phyloP scores from a whole-genome alignment of 1,139 yeast genomes.

The Wickerhamomyces sp. region DNA sequence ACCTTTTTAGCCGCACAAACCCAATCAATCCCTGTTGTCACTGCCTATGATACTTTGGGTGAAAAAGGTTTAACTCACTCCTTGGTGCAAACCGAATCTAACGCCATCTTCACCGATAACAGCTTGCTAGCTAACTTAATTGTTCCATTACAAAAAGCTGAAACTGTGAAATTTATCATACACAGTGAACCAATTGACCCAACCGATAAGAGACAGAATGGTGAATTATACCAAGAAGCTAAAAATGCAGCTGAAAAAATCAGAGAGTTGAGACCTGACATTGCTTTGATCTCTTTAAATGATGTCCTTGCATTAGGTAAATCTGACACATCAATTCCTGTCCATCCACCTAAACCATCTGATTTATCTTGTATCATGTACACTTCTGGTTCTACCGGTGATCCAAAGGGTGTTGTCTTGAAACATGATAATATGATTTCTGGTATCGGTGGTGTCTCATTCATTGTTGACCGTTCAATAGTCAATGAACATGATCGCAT shows the following conservation, averaged over 20 bases:
- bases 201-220: slow-evolving; percentile 59
- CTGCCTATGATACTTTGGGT: slow-evolving; percentile 96
- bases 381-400: slow-evolving; percentile 97
- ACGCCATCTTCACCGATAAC: slow-evolving; percentile 81
- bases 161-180: slow-evolving; percentile 60
- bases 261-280: slow-evolving; percentile 67
- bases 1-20: slow-evolving; percentile 73
- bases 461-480: slow-evolving; percentile 51
- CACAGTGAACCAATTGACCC: slow-evolving; percentile 62
- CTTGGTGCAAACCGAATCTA: slow-evolving; percentile 72
- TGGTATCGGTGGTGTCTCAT: slow-evolving; percentile 78
- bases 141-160: slow-evolving; percentile 68
- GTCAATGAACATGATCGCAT: slow-evolving; percentile 60
- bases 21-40: slow-evolving; percentile 82
- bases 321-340: slow-evolving; percentile 34
- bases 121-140: slow-evolving; percentile 59
- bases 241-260: slow-evolving; percentile 52
- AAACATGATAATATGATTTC: slow-evolving; percentile 75
- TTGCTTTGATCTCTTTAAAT: slow-evolving; percentile 58
- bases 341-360: slow-evolving; percentile 58
- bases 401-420: slow-evolving; percentile 94
- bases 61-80: slow-evolving; percentile 89
- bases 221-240: slow-evolving; percentile 56
- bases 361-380: slow-evolving; percentile 93
- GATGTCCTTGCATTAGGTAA: slow-evolving; percentile 68